Evolutionary conservation across 2,329 filamentous ascomycete species (phyloP), one percentile per base, ranked within the genome.

Genomic region (Chaetomiaceae sp.): DNA sequence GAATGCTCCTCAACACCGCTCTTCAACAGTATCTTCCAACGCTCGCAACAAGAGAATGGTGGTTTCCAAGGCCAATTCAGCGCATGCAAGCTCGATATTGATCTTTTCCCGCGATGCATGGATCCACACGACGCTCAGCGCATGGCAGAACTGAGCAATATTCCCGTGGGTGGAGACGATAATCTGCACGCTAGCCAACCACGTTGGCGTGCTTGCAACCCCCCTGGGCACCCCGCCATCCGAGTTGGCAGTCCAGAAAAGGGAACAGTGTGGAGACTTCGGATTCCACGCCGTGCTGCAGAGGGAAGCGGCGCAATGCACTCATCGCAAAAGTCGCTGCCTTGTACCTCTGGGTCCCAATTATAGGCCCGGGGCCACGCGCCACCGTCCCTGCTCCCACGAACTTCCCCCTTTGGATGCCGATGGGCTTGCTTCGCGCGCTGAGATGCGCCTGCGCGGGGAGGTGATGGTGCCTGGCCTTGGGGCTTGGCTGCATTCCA

Each of bases 361-460:
- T 51, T 51, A 45, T 47, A 47, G 48, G 27, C 34, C 48, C 44
- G 47, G 48, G 9, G 42, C 48, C 44, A 51, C 47, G 52, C 51
- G 48, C 53, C 51, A 50, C 51, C 51, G 48, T 24, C 30, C 34
- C 24, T 29, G 41, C 33, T 38, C 44, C 34, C 22, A 24, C 20
- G 44, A 42, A 53, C 45, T 45, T 54, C 42, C 50, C 51, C 45
- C 42, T 52, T 52, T 54, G 37, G n/a, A n/a, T n/a, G n/a, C n/a
- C n/a, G n/a, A n/a, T n/a, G n/a, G n/a, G n/a, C n/a, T n/a, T n/a
- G n/a, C n/a, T n/a, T n/a, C n/a, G n/a, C n/a, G n/a, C n/a, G n/a
- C n/a, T n/a, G n/a, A n/a, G n/a, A n/a, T n/a, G n/a, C n/a, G n/a
- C n/a, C n/a, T n/a, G n/a, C n/a, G n/a, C n/a, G n/a, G n/a, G 22